These are phyloP conservation scores for Apiospora pterosperma DNA, from an alignment of 2,329 filamentous ascomycete species.

Conservation along the genomic window DNA sequence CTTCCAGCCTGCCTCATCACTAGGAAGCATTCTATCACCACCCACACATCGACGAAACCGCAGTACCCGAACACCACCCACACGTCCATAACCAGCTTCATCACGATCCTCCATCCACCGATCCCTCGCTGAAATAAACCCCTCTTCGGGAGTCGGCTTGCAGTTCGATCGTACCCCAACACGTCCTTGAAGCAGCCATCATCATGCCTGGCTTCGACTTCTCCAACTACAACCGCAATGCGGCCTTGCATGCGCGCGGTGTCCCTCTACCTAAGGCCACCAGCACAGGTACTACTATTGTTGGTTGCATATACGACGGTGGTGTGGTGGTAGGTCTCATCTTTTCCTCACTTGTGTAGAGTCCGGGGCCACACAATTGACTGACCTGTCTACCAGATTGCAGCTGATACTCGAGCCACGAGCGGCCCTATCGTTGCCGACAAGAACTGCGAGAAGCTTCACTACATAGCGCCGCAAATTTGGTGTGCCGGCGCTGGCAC, in stretches of 20 bases:
- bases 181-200: slow-evolving; percentile 24
- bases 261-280: slow-evolving; percentile 96
- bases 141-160: background rate
- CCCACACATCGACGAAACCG: background rate
- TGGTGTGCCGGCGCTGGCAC: slow-evolving; percentile 99
- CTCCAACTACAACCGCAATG: slow-evolving; percentile 99
- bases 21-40: background rate
- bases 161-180: background rate
- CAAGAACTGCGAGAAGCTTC: slow-evolving; percentile 99
- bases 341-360: background rate
- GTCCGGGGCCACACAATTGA: background rate
- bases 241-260: slow-evolving; percentile 88
- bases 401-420: slow-evolving; percentile 95
- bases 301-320: slow-evolving; percentile 93
- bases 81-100: background rate
- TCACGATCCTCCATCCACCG: background rate
- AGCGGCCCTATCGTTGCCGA: slow-evolving; percentile 98
- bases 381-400: slow-evolving; percentile 60
- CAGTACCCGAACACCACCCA: background rate
- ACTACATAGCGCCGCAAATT: slow-evolving; percentile 98
- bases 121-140: background rate
- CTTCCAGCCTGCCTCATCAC: background rate
- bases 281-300: slow-evolving; percentile 97
- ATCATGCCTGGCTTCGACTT: slow-evolving; percentile 98
- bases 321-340: slow-evolving; percentile 76